Base-by-base conservation (phyloP, 2,329 filamentous ascomycete species). In the Monosporascus sp. region DNA sequence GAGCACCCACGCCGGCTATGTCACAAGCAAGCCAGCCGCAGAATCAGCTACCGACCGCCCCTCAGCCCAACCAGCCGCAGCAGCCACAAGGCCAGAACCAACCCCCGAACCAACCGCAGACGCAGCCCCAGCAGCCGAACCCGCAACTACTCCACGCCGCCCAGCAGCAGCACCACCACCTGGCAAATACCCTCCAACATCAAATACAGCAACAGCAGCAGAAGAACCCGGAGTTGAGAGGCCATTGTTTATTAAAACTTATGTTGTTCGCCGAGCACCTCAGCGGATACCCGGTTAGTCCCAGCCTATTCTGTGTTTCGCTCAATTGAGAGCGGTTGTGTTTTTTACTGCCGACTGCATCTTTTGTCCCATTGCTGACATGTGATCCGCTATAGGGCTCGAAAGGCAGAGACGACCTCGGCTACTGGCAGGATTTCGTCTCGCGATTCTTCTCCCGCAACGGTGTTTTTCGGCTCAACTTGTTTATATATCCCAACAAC, bases 401-500 rank as follows among this genome's bases (percentile, higher is more conserved):
- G 16, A 84, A 83, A 63, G 79, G 81, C 59, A 80, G 82, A 56
- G 85, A 87, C 55, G 87, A 91, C 64, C 72, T 96, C 5, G 71
- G 76, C 0, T 88, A 90, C 64, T 97, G 93, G 93, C 82, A 87
- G 59, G 72, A 73, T 5, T 94, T 97, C 62, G 91, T 96, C 19
- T 75, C 80, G 38, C 83, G 82, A 47, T 96, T 95, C 71, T 99
- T 97, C 71, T 87, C 90, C 0, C 78, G 81, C 0, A 82, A 80
- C 27, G 91, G 90, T 8, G 84, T 91, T 8, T 86, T 96, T 65
- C 84, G 91, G 43, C 84, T 93, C 62, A 82, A 85, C 3, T 76
- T 95, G 17, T 80, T 80, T 58, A 74, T 80, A 45, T 74, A 70
- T 43, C 77, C 81, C 20, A 58, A 58, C 17, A 61, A 64, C 14